Conservation (phyloP, 495 filamentous ascomycete genomes). For the Aspergillus funiculosus region DNA sequence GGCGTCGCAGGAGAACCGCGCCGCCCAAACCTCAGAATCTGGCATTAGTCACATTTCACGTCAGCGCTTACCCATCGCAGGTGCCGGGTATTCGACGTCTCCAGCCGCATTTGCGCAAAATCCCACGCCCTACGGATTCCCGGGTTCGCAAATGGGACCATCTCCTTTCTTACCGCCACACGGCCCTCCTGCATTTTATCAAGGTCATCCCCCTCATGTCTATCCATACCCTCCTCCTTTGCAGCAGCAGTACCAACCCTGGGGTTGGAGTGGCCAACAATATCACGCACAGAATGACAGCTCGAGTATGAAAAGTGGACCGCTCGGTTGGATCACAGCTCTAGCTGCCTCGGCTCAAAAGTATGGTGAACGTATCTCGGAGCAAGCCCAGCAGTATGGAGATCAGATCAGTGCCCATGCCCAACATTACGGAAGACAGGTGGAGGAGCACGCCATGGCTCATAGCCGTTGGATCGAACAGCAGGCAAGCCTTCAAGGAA, state of each 20-base stretch:
- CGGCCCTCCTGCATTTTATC: slow-evolving; percentile 18
- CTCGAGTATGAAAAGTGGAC: slow-evolving; percentile 25
- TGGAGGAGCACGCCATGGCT: slow-evolving; percentile 40
- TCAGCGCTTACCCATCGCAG: slow-evolving; percentile 12
- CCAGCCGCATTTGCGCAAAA: slow-evolving; percentile 17
- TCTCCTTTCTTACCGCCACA: slow-evolving; percentile 20
- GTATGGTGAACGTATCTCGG: slow-evolving; percentile 40
- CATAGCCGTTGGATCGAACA: slow-evolving; percentile 42
- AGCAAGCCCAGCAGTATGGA: slow-evolving; percentile 40
- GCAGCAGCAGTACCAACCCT: slow-evolving; percentile 23
- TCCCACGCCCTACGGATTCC: slow-evolving; percentile 18
- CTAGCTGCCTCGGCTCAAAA: slow-evolving; percentile 39
- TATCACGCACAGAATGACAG: slow-evolving; percentile 25
- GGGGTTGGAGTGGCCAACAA: slow-evolving; percentile 31
- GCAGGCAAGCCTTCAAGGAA: slow-evolving; percentile 30
- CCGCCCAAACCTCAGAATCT: slow-evolving; percentile 6
- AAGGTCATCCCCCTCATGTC: slow-evolving; percentile 18
- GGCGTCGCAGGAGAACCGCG: slow-evolving; percentile 22
- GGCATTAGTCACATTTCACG: slow-evolving; percentile 9
- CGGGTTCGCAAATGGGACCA: slow-evolving; percentile 10
- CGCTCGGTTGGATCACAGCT: slow-evolving; percentile 34
- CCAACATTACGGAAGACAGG: slow-evolving; percentile 36
- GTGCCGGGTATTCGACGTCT: slow-evolving; percentile 11
- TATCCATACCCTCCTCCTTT: slow-evolving; percentile 25
- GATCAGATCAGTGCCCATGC: slow-evolving; percentile 39